A percentile compares a stretch with the other conserved stretches of the same genome.
These are phyloP conservation scores for Aspergillus thermomutatus DNA, from an alignment of 2,329 filamentous ascomycete species.

Conservation along the genomic window DNA sequence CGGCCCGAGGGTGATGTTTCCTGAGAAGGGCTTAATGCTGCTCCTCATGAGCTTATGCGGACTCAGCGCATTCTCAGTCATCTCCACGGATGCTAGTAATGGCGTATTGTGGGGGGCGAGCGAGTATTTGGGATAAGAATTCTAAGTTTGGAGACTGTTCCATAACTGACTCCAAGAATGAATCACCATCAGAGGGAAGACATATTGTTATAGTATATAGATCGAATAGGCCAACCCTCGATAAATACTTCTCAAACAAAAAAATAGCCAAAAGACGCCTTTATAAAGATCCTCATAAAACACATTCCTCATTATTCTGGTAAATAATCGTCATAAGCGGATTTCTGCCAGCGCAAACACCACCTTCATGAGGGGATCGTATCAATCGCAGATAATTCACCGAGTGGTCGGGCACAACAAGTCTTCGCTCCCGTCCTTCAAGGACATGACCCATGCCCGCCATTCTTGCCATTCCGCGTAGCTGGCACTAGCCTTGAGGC, in stretches of 20 bases:
- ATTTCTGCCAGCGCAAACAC: background rate
- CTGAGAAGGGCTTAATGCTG: too few species aligned
- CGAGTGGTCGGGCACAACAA: constrained; percentile 10
- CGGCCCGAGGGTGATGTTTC: too few species aligned
- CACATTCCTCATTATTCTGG: background rate
- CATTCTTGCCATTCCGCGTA: constrained; percentile 77
- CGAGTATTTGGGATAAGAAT: background rate
- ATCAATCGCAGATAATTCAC: background rate
- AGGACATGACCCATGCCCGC: constrained; percentile 63
- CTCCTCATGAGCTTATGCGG: too few species aligned
- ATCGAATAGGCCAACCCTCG: background rate
- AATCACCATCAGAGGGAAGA: background rate
- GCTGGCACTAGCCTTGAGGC: constrained; percentile 67
- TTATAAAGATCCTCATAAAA: background rate
- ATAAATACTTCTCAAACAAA: background rate
- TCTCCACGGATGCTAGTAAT: background rate
- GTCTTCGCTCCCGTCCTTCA: constrained; percentile 28
- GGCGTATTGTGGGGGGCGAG: too few species aligned
- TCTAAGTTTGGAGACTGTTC: background rate
- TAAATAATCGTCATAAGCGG: background rate
- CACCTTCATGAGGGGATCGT: background rate
- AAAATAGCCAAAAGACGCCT: background rate
- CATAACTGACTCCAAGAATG: background rate
- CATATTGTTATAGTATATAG: background rate
- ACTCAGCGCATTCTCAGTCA: background rate